phyloP scores from a whole-genome alignment of 2,329 filamentous ascomycete species.

The Monosporascus sp. region DNA sequence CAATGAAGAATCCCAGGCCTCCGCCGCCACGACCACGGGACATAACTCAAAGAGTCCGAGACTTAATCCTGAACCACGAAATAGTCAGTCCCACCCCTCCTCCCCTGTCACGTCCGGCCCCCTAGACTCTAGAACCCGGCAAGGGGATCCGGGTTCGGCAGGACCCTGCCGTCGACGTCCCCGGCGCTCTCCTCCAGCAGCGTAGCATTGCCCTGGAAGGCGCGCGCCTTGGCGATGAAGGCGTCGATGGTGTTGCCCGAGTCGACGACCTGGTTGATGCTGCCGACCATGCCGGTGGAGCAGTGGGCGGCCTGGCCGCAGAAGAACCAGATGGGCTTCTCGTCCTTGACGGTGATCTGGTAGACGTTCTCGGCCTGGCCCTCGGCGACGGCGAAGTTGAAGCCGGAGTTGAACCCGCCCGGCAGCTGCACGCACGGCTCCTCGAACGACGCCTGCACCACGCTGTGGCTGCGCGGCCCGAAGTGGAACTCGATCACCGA shows the following conservation, averaged over 20 bases:
- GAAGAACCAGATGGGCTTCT: conserved; percentile 40
- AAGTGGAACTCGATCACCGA: conserved; percentile 53
- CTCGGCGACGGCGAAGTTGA: conserved; percentile 33
- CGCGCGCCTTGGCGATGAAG: neutral
- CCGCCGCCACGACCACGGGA: no score
- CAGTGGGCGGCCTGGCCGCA: conserved; percentile 43
- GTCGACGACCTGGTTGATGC: conserved; percentile 41
- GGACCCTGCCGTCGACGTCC: neutral
- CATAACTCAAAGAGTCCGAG: no score
- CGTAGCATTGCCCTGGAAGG: neutral
- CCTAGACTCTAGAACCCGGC: no score
- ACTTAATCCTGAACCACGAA: no score
- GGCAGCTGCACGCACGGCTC: conserved; percentile 32
- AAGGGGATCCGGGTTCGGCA: no score
- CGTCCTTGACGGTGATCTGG: conserved; percentile 38
- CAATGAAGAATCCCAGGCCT: no score
- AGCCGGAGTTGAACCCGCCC: conserved; percentile 40
- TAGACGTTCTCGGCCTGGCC: conserved; percentile 38
- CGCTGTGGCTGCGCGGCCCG: conserved; percentile 46
- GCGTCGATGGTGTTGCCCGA: neutral
- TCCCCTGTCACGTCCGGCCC: no score
- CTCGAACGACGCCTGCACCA: conserved; percentile 37
- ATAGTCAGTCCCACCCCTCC: no score
- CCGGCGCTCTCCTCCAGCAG: neutral
- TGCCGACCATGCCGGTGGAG: conserved; percentile 43